Percentiles rank a stretch among this genome's conserved stretches.
phyloP scores from a whole-genome alignment of 257 asterid species.

The Eucommia ulmoides region DNA sequence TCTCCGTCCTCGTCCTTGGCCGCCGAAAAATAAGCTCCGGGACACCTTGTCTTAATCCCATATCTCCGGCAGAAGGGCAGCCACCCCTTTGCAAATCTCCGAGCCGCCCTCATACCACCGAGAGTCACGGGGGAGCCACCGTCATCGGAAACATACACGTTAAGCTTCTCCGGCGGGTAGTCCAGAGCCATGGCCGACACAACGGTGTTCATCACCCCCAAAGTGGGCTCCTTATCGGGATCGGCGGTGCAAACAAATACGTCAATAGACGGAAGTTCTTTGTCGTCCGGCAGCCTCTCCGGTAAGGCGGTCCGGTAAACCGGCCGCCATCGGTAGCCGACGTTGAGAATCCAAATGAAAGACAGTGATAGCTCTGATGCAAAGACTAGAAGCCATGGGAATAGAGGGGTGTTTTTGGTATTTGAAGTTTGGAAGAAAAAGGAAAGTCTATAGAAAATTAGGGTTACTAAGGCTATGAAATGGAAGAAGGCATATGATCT shows the following conservation, averaged over 20 bases:
- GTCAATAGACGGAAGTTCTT: conserved; percentile 30
- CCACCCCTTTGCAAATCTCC: conserved; percentile 35
- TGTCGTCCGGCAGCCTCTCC: conserved; percentile 26
- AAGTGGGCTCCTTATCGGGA: conserved; percentile 37
- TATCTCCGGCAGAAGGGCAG: conserved; percentile 49
- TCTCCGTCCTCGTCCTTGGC: too few relatives aligned
- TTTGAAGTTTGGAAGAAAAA: not conserved
- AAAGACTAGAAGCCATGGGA: not conserved
- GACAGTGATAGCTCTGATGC: not conserved
- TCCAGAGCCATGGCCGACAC: conserved; percentile 39
- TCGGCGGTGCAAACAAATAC: conserved; percentile 44
- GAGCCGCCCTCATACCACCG: conserved; percentile 23
- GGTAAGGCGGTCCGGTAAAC: conserved; percentile 18
- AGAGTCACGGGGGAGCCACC: conserved; percentile 31
- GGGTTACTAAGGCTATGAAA: not conserved
- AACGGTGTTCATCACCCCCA: conserved; percentile 46
- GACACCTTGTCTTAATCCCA: conserved; percentile 33
- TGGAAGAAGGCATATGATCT: not conserved
- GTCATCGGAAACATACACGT: conserved; percentile 42
- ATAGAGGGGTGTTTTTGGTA: not conserved
- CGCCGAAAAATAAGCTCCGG: conserved; percentile 31
- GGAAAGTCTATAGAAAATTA: not conserved
- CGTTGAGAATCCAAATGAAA: conserved; percentile 20
- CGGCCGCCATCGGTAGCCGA: conserved; percentile 23
- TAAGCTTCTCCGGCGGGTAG: conserved; percentile 37